Evolutionary conservation across 2,329 filamentous ascomycete genomes (phyloP), one percentile per base, ranked within the genome.

Genomic region (Triangularia setosa): DNA sequence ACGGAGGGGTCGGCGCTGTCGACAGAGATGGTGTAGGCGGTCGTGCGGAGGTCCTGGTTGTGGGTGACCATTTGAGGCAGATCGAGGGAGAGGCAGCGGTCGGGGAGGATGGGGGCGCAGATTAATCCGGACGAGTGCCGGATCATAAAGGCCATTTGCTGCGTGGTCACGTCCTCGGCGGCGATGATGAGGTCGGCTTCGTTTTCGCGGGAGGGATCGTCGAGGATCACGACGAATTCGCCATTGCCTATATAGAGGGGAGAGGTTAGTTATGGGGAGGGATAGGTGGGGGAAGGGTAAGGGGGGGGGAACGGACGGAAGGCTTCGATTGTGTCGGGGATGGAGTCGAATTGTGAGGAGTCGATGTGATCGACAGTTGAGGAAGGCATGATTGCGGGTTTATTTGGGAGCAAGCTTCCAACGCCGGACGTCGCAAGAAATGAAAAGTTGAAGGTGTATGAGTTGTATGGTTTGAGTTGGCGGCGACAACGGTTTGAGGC

Each of bases 141-240:
- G 77, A 99, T 87, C 85, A 99, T 89, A 82, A 97, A 99, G 72
- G 93, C 92, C 88, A 96, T 96, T 79, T 98, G 94, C 69, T 91
- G 85, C 24, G 93, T 84, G 8, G 94, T 97, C 69, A 97, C 81
- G 73, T 90, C 85, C 70, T 92, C 82, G 67, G 93, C 94, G 70
- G 95, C 92, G 74, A 98, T 96, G 78, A 98, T 97, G 58, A 99
- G 87, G 80, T 99, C 95, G 77, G 93, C 95, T 84, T 99, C 95
- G 78, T 99, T 99, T 79, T 99, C 95, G 77, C 95, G 93, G 67
- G 89, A 87, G 69, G 92, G 88, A 71, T 92, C 91, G 81, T 99
- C 95, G 73, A 99, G 91, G 40, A 97, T 94, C 67, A 99, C 88
- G 75, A 99, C 90, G 84, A 98, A 98, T 75, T 98, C 89, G 77